Conservation (phyloP, 164 flowering plant genomes). For the Vitis cinerea region DNA sequence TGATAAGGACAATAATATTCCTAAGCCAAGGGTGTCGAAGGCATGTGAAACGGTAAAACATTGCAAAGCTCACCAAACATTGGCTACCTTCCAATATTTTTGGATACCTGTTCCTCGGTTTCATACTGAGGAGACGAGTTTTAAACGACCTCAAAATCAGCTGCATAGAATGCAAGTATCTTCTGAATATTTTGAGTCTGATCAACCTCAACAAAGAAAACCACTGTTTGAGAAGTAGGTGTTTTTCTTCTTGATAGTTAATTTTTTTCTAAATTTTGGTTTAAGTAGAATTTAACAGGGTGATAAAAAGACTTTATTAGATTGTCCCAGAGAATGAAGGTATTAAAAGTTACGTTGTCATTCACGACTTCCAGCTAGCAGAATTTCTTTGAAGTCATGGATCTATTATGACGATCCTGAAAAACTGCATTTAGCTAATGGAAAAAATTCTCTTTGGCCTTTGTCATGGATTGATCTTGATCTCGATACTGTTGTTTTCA, state of each 20-base stretch:
- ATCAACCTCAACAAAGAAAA: slow-evolving; percentile 58
- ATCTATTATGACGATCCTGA: neutral
- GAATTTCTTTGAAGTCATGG: neutral
- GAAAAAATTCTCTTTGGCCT: neutral
- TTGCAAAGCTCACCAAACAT: slow-evolving; percentile 17
- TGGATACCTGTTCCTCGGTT: slow-evolving; percentile 38
- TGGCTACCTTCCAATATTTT: slow-evolving; percentile 19
- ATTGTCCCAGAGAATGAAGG: no score
- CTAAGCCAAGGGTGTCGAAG: slow-evolving; percentile 7
- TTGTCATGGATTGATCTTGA: neutral
- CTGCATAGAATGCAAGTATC: slow-evolving; percentile 14
- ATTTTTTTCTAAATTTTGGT: neutral
- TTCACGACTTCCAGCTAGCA: neutral
- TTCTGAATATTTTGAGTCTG: slow-evolving; percentile 64
- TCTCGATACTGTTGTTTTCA: slow-evolving; percentile 19
- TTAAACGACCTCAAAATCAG: neutral
- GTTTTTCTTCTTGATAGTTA: neutral
- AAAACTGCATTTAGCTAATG: neutral
- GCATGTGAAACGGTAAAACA: slow-evolving; percentile 8
- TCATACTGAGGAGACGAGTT: slow-evolving; percentile 9
- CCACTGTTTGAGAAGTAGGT: slow-evolving; percentile 71
- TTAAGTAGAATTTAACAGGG: neutral
- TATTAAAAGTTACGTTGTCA: no score
- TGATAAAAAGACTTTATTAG: no score
- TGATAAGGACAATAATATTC: neutral